Conservation (phyloP, 73 alveolate genomes). For the Paraurostyla sp. region DNA sequence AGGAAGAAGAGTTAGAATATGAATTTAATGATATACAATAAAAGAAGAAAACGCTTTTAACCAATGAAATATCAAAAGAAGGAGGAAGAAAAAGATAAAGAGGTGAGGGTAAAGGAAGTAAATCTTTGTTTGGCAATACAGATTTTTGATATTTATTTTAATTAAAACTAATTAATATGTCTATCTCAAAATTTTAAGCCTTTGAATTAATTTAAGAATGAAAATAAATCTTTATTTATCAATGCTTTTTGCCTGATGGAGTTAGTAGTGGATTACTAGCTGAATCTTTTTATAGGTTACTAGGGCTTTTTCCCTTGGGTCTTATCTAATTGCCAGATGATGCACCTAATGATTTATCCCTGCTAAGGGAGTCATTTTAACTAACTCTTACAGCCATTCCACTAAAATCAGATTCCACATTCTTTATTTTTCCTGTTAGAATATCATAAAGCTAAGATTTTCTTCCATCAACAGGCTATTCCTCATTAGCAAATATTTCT, state of each 20-base stretch:
- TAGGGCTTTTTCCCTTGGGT: too few relatives aligned
- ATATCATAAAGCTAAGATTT: slow-evolving; percentile 21
- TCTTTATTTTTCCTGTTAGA: not conserved
- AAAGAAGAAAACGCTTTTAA: not conserved
- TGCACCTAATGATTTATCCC: too few relatives aligned
- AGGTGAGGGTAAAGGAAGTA: not conserved
- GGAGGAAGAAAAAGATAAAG: slow-evolving; percentile 7
- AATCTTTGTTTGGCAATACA: not conserved
- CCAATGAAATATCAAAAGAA: not conserved
- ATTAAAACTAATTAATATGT: too few relatives aligned
- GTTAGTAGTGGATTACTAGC: too few relatives aligned
- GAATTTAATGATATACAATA: slow-evolving; percentile 56
- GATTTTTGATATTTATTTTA: not conserved
- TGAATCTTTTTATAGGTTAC: too few relatives aligned
- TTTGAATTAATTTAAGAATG: too few relatives aligned
- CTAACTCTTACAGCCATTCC: not conserved
- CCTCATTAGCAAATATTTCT: slow-evolving; percentile 45
- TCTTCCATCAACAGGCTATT: not conserved
- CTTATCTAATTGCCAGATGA: too few relatives aligned
- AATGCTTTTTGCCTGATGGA: too few relatives aligned
- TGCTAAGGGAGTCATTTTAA: not conserved
- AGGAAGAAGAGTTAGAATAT: slow-evolving; percentile 70
- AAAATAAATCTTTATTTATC: too few relatives aligned
- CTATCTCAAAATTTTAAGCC: too few relatives aligned
- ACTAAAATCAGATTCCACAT: not conserved